Conservation (phyloP, 1,139 yeast species). For the Chernovozyma aurita region DNA sequence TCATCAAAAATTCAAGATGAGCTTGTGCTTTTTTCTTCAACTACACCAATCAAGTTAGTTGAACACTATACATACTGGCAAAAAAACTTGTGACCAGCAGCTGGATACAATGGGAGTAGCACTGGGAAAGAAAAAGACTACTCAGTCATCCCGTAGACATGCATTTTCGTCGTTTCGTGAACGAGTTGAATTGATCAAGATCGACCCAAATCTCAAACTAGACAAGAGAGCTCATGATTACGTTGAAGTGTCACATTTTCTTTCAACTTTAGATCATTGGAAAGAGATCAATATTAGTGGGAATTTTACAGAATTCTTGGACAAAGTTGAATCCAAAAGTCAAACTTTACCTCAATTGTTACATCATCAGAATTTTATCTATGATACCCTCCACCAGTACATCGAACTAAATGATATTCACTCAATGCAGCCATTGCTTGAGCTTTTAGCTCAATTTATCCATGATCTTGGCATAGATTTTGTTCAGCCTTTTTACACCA, state of each 20-base stretch:
- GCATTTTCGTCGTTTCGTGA: constrained; percentile 76
- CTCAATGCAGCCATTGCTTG: constrained; percentile 78
- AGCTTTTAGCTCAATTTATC: constrained; percentile 76
- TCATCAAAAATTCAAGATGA: too few species aligned
- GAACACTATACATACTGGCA: too few species aligned
- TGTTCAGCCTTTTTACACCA: constrained; percentile 54
- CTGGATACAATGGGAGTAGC: constrained; percentile 24
- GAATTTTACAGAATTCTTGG: constrained; percentile 61
- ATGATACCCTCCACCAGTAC: constrained; percentile 46
- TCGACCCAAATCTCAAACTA: constrained; percentile 73
- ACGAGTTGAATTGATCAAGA: constrained; percentile 75
- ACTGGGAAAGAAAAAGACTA: constrained; percentile 31
- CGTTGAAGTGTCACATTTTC: constrained; percentile 73
- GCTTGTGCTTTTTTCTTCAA: too few species aligned
- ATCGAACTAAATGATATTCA: constrained; percentile 57
- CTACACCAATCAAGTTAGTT: too few species aligned
- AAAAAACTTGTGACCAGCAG: too few species aligned
- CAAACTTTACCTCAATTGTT: constrained; percentile 80
- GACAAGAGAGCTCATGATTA: constrained; percentile 63
- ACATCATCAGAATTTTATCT: constrained; percentile 64
- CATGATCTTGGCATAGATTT: constrained; percentile 95
- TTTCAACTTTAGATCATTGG: constrained; percentile 83
- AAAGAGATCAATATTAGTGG: constrained; percentile 78
- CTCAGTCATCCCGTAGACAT: constrained; percentile 55
- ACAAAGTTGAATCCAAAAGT: constrained; percentile 48